Evolutionary conservation across 768 basidiomycete species (phyloP).

Genomic region (Daedaleopsis nitida): DNA sequence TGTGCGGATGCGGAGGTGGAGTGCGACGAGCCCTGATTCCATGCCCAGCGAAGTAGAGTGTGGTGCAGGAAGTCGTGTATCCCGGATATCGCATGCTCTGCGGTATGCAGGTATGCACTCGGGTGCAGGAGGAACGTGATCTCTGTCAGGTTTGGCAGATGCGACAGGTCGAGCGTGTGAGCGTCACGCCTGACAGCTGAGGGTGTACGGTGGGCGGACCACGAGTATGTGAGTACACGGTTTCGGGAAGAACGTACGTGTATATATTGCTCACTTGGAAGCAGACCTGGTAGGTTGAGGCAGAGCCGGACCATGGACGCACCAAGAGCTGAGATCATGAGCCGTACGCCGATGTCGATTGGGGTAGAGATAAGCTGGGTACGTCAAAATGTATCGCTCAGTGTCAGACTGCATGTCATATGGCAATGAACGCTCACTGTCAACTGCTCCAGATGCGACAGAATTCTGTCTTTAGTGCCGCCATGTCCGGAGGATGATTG

Average conservation of each 20-base stretch:
- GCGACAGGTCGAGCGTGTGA: background rate
- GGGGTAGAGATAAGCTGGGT: too few species aligned
- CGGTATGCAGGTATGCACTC: background rate
- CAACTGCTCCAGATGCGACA: background rate
- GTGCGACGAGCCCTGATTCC: too few species aligned
- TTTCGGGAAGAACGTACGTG: too few species aligned
- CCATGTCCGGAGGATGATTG: background rate
- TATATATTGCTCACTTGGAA: background rate
- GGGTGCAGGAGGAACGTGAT: background rate
- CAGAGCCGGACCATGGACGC: background rate
- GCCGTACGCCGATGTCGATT: background rate
- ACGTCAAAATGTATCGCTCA: too few species aligned
- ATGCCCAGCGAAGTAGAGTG: background rate
- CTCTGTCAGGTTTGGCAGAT: background rate
- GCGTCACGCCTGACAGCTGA: background rate
- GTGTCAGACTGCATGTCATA: background rate
- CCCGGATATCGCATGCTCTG: background rate
- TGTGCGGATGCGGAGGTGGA: too few species aligned
- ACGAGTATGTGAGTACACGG: too few species aligned
- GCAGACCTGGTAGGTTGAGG: background rate
- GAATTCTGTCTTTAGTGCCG: background rate
- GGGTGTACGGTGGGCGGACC: too few species aligned
- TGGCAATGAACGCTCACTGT: background rate
- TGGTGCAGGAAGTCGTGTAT: background rate
- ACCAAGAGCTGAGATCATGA: background rate